Evolutionary conservation across 1,284 basidiomycete species (phyloP), one percentile per base, ranked within the genome.

Genomic region (Cutaneotrichosporon sp.): DNA sequence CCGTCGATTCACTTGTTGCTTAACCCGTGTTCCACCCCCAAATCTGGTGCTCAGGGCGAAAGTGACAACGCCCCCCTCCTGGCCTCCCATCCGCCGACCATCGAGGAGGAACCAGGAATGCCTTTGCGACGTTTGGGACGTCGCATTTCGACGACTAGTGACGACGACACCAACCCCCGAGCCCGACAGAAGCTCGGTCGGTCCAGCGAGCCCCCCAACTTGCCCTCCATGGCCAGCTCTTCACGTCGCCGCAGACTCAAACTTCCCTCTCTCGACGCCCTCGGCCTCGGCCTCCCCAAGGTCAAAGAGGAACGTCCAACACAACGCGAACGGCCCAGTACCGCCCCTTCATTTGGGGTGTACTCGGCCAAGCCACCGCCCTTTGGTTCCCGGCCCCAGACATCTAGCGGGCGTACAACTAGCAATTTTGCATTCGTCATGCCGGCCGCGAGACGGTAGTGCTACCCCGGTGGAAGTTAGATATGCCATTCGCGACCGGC

Each of bases 251-350:
- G 24, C n/a, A 16, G 45, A 29, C 17, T 32, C 7, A 50, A 27
- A 11, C 44, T 71, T 8, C 68, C 67, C 4, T 70, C 66, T 1
- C 62, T 72, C 25, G 65, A 66, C 46, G 61, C 64, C 1, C 54
- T 72, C 2, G 67, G 67, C 4, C 49, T 68, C 6, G 66, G 68
- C 17, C 47, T 71, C 3, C 66, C 67, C 0, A 44, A 44, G n/a
- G 41, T 43, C 26, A 43, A 31, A 17, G 67, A 63, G 11, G 52
- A 60, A 17, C 51, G 50, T 14, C 42, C 56, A 16, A 59, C 55
- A 3, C 51, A 47, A 12, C 49, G 59, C 4, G 29, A 26, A 17
- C 47, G 65, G 16, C 64, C 66, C 7, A 43, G 51, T 5, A 70
- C 67, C 0, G 65, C 65, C 3, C 65, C 66, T 6, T 51, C 42